Percentiles rank a stretch among this genome's conserved stretches.
Evolutionary conservation across 2,329 filamentous ascomycete species (phyloP).

Genomic region (Arthrobotrys conoides): DNA sequence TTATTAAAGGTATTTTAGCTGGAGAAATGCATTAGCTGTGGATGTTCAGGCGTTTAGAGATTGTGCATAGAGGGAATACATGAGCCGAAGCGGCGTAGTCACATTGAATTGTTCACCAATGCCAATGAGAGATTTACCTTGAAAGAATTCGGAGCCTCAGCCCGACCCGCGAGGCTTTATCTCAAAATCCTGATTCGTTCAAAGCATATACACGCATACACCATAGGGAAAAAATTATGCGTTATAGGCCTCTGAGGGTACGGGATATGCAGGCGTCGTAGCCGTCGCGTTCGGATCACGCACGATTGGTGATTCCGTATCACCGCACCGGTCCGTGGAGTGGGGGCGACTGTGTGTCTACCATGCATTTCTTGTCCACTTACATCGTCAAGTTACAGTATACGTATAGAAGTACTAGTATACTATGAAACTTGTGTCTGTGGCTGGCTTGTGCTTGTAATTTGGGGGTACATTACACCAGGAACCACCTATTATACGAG

Average conservation of each 20-base stretch:
- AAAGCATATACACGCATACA: background rate
- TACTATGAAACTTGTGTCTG: too few species aligned
- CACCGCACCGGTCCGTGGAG: background rate
- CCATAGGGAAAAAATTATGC: background rate
- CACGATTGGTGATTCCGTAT: background rate
- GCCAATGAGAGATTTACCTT: background rate
- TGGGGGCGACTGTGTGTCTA: background rate
- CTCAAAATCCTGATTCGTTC: background rate
- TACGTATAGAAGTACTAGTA: too few species aligned
- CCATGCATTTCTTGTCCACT: background rate
- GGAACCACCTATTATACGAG: background rate
- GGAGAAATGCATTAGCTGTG: slow-evolving; percentile 53
- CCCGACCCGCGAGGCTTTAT: background rate
- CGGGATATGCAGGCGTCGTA: background rate
- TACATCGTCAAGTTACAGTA: background rate
- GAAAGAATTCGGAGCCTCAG: background rate
- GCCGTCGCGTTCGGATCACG: slow-evolving; percentile 20
- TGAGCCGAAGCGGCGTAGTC: slow-evolving; percentile 8
- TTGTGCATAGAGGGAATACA: slow-evolving; percentile 28
- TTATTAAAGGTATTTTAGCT: slow-evolving; percentile 54
- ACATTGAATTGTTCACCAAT: background rate
- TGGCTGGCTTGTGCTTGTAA: background rate
- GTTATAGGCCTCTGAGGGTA: background rate
- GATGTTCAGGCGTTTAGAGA: slow-evolving; percentile 38
- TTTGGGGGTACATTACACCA: background rate